Conservation (phyloP, 2,329 filamentous ascomycete genomes). For the Penicillium sp. region DNA sequence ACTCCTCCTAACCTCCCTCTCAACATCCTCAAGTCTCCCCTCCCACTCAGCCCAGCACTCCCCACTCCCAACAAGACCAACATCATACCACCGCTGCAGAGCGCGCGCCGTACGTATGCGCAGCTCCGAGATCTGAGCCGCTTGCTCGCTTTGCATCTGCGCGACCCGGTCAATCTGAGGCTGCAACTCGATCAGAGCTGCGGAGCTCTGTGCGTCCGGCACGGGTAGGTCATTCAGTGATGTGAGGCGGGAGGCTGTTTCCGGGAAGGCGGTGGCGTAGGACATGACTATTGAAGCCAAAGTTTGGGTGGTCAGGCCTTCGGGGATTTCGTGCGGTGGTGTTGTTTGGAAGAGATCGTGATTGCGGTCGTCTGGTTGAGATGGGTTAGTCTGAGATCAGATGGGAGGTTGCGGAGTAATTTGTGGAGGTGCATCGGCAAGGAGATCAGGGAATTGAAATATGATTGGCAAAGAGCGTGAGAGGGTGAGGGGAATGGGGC, state of each 20-base stretch:
- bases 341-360: slow-evolving; percentile 42
- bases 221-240: slow-evolving; percentile 48
- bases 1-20: slow-evolving; percentile 61
- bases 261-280: slow-evolving; percentile 46
- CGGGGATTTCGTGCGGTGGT: slow-evolving; percentile 32
- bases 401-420: neutral
- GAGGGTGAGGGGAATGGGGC: neutral
- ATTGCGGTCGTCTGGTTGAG: slow-evolving; percentile 36
- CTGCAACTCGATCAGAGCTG: slow-evolving; percentile 41
- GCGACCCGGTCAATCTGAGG: slow-evolving; percentile 41
- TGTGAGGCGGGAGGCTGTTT: slow-evolving; percentile 48
- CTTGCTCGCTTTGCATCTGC: slow-evolving; percentile 39
- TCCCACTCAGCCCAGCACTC: slow-evolving; percentile 70
- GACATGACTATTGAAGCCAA: slow-evolving; percentile 44
- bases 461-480: neutral
- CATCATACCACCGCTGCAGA: slow-evolving; percentile 70
- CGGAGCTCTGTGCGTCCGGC: slow-evolving; percentile 42
- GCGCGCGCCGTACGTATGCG: slow-evolving; percentile 45
- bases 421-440: neutral
- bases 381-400: neutral
- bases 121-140: slow-evolving; percentile 40
- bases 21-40: slow-evolving; percentile 60
- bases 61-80: slow-evolving; percentile 64
- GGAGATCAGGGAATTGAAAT: neutral
- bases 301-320: slow-evolving; percentile 36